Conservation (phyloP, 208 protist species). For the Crithidia sp. region DNA sequence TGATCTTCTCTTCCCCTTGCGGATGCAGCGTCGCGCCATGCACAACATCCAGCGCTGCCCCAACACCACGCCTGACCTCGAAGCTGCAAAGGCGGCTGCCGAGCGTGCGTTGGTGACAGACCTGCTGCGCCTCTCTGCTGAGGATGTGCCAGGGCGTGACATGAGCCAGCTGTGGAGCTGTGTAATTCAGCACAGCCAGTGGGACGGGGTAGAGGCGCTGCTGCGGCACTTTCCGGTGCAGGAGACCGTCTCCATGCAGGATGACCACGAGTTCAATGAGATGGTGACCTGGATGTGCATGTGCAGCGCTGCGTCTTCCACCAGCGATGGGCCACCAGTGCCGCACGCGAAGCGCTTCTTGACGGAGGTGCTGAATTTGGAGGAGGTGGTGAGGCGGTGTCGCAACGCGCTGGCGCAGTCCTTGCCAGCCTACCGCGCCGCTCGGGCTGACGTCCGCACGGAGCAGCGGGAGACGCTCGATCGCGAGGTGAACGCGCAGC, state of each 20-base stretch:
- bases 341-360: slow-evolving; percentile 36
- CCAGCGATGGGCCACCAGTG: background rate
- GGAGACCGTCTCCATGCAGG: slow-evolving; percentile 33
- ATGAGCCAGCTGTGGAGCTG: slow-evolving; percentile 43
- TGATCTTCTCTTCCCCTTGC: slow-evolving; percentile 17
- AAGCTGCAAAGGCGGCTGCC: background rate
- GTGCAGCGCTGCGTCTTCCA: background rate
- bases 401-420: slow-evolving; percentile 19
- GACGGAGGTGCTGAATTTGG: slow-evolving; percentile 42
- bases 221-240: slow-evolving; percentile 44
- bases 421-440: background rate
- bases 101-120: slow-evolving; percentile 30
- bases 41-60: slow-evolving; percentile 57
- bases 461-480: background rate
- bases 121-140: slow-evolving; percentile 34
- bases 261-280: slow-evolving; percentile 39
- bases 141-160: slow-evolving; percentile 10
- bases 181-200: slow-evolving; percentile 33
- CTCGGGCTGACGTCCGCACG: background rate
- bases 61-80: background rate
- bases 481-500: slow-evolving; percentile 19
- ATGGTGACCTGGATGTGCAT: slow-evolving; percentile 41
- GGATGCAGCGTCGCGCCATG: slow-evolving; percentile 31
- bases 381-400: slow-evolving; percentile 21
- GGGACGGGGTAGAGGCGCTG: slow-evolving; percentile 46